phyloP scores from a whole-genome alignment of 1,284 basidiomycete genomes.

The Cutaneotrichosporon dermatis region DNA sequence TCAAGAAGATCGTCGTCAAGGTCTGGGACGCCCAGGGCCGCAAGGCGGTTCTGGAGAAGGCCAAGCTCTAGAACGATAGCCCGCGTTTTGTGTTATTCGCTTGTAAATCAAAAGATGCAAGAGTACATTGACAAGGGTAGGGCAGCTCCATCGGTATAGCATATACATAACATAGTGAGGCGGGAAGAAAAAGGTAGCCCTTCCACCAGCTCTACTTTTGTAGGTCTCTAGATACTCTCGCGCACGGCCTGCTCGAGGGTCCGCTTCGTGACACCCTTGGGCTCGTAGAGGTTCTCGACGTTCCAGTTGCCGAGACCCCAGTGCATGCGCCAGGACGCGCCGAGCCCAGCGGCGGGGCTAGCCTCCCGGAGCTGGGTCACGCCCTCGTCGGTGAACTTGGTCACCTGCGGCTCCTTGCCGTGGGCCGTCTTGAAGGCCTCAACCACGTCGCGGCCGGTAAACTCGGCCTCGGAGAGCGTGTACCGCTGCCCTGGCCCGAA shows the following conservation, averaged over 20 bases:
- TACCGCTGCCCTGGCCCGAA: conserved; percentile 6
- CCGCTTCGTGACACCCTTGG: background rate
- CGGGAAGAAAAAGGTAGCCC: too few relatives aligned
- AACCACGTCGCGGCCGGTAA: conserved; percentile 9
- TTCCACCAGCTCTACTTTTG: too few relatives aligned
- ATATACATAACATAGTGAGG: too few relatives aligned
- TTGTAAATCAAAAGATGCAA: too few relatives aligned
- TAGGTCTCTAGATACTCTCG: background rate
- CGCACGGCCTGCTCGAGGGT: conserved; percentile 5
- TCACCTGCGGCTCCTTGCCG: conserved; percentile 1
- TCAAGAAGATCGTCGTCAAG: conserved; percentile 15
- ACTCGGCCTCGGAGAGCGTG: conserved; percentile 8
- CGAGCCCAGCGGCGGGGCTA: background rate
- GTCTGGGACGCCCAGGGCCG: conserved; percentile 10
- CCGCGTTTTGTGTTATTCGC: too few relatives aligned
- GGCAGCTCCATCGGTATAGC: too few relatives aligned
- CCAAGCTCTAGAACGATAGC: conserved; percentile 1
- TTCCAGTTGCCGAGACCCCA: conserved; percentile 11
- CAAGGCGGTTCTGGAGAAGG: background rate
- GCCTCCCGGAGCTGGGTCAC: background rate
- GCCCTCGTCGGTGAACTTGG: background rate
- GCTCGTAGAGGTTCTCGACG: conserved; percentile 3
- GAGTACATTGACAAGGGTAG: too few relatives aligned
- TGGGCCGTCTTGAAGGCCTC: conserved; percentile 3
- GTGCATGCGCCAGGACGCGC: conserved; percentile 12